Conservation (phyloP, 805 yeast species). For the Candida alai region DNA sequence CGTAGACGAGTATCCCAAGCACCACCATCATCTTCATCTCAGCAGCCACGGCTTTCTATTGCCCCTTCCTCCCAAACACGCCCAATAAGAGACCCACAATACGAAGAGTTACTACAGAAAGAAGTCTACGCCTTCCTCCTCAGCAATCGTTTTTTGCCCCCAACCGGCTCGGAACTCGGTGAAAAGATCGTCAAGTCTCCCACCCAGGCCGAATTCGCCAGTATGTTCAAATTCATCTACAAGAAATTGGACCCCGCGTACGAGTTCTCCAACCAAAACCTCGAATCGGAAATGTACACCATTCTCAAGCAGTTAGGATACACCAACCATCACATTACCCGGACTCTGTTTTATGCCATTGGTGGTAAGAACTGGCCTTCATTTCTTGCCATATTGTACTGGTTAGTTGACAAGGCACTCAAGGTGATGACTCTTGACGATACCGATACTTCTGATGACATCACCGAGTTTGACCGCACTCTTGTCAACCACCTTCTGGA, state of each 20-base stretch:
- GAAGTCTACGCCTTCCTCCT: constrained; percentile 64
- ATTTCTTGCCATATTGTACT: constrained; percentile 76
- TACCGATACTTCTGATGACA: too few species aligned
- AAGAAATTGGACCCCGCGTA: constrained; percentile 76
- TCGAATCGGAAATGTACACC: constrained; percentile 69
- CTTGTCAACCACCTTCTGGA: too few species aligned
- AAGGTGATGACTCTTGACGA: too few species aligned
- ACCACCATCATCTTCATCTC: neutral
- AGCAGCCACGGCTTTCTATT: neutral
- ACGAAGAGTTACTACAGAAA: constrained; percentile 61
- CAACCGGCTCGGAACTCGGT: constrained; percentile 66
- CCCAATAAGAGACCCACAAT: constrained; percentile 70
- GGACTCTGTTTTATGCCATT: constrained; percentile 84
- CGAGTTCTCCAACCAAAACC: constrained; percentile 56
- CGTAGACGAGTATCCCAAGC: neutral
- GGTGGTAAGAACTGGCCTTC: constrained; percentile 88
- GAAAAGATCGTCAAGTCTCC: constrained; percentile 66
- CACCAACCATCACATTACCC: constrained; percentile 79
- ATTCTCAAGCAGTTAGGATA: constrained; percentile 64
- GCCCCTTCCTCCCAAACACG: constrained; percentile 58
- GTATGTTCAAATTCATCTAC: constrained; percentile 78
- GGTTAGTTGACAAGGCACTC: too few species aligned
- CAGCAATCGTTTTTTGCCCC: constrained; percentile 65
- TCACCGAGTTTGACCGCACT: too few species aligned
- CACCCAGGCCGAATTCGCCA: constrained; percentile 80